Conservation (phyloP, 2,329 filamentous ascomycete species). For the Xenoacremonium recifei region DNA sequence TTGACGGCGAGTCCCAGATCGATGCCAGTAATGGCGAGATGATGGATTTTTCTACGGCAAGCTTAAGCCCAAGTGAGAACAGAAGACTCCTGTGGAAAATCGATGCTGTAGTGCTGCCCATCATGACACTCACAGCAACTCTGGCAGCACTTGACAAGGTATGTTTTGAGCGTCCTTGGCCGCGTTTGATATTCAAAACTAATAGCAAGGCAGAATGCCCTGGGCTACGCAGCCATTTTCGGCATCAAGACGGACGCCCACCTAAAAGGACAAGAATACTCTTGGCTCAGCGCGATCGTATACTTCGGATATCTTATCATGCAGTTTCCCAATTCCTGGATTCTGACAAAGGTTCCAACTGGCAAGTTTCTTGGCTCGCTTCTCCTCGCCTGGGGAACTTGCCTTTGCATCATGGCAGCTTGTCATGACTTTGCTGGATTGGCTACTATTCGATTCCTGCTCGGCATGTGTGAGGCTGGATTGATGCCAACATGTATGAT, state of each 20-base stretch:
- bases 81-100: neutral
- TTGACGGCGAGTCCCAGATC: no score
- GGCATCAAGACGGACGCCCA: slow-evolving; percentile 20
- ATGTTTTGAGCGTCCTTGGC: neutral
- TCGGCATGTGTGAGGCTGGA: slow-evolving; percentile 28
- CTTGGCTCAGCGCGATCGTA: slow-evolving; percentile 55
- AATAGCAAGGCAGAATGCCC: neutral
- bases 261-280: slow-evolving; percentile 50
- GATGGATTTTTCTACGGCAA: no score
- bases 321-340: slow-evolving; percentile 40
- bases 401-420: slow-evolving; percentile 22
- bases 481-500: slow-evolving; percentile 26
- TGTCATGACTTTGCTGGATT: slow-evolving; percentile 24
- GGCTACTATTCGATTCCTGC: slow-evolving; percentile 25
- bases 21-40: no score
- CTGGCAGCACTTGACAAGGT: neutral
- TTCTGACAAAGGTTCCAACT: slow-evolving; percentile 17
- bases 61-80: no score
- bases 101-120: neutral
- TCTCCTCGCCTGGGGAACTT: slow-evolving; percentile 18
- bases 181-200: neutral
- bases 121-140: neutral
- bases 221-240: slow-evolving; percentile 14
- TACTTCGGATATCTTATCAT: slow-evolving; percentile 47
- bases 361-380: slow-evolving; percentile 19